Evolutionary conservation across 352 stramenopile genomes (phyloP).

Genomic region (Thraustochytrium sp.): DNA sequence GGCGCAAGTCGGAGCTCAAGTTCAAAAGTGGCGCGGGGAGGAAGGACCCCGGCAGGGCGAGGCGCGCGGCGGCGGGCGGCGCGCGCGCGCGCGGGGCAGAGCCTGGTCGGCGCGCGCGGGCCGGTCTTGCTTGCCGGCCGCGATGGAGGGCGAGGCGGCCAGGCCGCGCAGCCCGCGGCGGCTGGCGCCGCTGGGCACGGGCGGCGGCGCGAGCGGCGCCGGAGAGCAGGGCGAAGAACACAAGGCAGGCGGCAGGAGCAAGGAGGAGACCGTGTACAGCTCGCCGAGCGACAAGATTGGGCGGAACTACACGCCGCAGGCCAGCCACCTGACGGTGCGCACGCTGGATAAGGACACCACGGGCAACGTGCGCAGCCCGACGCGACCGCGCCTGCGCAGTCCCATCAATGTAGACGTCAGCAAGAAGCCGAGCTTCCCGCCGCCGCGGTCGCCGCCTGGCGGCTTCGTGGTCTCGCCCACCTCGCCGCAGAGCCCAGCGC

Average conservation of each 20-base stretch:
- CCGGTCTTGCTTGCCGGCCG: too few species aligned
- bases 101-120: too few species aligned
- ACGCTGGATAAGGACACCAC: slow-evolving; percentile 13
- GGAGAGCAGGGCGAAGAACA: neutral
- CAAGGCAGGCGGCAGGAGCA: neutral
- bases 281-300: slow-evolving; percentile 46
- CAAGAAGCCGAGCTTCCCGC: neutral
- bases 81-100: too few species aligned
- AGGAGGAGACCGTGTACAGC: slow-evolving; percentile 1
- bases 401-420: neutral
- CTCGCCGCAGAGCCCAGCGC: neutral
- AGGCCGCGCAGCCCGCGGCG: neutral
- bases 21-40: too few species aligned
- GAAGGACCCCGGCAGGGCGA: too few species aligned
- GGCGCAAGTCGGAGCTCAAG: too few species aligned
- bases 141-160: neutral
- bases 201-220: neutral
- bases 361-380: neutral
- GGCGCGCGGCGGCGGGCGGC: too few species aligned
- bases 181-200: neutral
- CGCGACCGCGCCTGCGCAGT: neutral
- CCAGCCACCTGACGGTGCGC: slow-evolving; percentile 11
- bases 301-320: slow-evolving; percentile 39
- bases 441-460: neutral
- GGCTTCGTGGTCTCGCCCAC: neutral